These are phyloP conservation scores for Castanea mollissima DNA, from an alignment of 306 rosid species.

Conservation along the genomic window DNA sequence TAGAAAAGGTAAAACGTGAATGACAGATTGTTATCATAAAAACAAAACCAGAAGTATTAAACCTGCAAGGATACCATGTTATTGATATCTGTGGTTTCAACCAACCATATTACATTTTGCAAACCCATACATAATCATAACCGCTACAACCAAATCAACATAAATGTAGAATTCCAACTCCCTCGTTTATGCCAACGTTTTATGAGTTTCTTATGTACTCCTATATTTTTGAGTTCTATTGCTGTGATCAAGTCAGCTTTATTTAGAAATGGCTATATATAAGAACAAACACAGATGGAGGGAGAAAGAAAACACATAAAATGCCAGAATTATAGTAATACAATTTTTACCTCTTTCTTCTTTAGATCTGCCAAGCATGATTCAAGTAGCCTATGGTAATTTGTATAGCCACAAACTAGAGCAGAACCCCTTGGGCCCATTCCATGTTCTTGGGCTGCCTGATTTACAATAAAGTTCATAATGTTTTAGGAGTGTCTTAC, in stretches of 20 bases:
- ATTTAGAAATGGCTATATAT: not conserved
- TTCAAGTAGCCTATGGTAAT: constrained; percentile 83
- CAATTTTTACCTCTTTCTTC: constrained; percentile 74
- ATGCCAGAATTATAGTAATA: not conserved
- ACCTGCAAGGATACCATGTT: not conserved
- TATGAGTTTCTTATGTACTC: not conserved
- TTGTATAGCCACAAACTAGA: constrained; percentile 81
- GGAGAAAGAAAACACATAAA: not conserved
- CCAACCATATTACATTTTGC: not conserved
- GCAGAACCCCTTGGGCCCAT: constrained; percentile 99
- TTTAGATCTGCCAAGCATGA: constrained; percentile 80
- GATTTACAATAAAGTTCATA: constrained; percentile 22
- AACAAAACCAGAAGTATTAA: not conserved
- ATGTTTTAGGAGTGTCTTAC: not conserved
- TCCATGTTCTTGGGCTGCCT: constrained; percentile 86
- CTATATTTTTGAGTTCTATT: not conserved
- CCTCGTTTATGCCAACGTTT: not conserved
- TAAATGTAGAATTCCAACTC: not conserved
- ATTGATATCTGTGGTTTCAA: not conserved
- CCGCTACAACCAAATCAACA: not conserved
- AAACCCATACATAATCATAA: not conserved
- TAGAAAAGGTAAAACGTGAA: not conserved
- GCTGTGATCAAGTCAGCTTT: constrained; percentile 8
- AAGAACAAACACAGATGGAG: not conserved
- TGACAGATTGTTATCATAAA: not conserved